Evolutionary conservation across 306 rosid species (phyloP).

Genomic region (Myrica gale): DNA sequence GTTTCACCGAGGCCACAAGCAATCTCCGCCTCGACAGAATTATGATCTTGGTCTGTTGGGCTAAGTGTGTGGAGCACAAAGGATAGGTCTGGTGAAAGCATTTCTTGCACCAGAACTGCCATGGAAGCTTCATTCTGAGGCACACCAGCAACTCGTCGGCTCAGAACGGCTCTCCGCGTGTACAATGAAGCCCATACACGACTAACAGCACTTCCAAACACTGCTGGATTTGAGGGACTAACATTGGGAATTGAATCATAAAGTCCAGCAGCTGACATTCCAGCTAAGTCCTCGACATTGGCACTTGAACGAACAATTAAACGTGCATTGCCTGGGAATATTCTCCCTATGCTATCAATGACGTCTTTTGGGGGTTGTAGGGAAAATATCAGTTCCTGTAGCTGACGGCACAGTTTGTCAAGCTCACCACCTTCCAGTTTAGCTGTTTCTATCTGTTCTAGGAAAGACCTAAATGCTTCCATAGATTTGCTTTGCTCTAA

Average conservation of each 20-base stretch:
- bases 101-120: slow-evolving; percentile 92
- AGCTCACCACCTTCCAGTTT: slow-evolving; percentile 67
- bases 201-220: slow-evolving; percentile 63
- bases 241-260: slow-evolving; percentile 95
- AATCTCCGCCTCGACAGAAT: slow-evolving; percentile 82
- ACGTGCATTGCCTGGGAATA: slow-evolving; percentile 61
- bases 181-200: slow-evolving; percentile 91
- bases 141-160: slow-evolving; percentile 81
- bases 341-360: slow-evolving; percentile 57
- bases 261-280: slow-evolving; percentile 98
- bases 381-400: slow-evolving; percentile 77
- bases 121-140: slow-evolving; percentile 80
- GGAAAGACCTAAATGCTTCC: slow-evolving; percentile 55
- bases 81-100: slow-evolving; percentile 93
- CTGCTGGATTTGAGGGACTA: slow-evolving; percentile 66
- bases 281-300: slow-evolving; percentile 93
- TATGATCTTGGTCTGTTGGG: slow-evolving; percentile 68
- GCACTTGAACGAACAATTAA: slow-evolving; percentile 96
- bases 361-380: slow-evolving; percentile 53
- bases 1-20: slow-evolving; percentile 97
- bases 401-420: slow-evolving; percentile 60
- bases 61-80: slow-evolving; percentile 83
- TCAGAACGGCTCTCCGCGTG: slow-evolving; percentile 83
- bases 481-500: slow-evolving; percentile 57
- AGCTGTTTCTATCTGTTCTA: slow-evolving; percentile 68